Conservation (phyloP, 495 filamentous ascomycete genomes). For the Trichoderma gamsii region DNA sequence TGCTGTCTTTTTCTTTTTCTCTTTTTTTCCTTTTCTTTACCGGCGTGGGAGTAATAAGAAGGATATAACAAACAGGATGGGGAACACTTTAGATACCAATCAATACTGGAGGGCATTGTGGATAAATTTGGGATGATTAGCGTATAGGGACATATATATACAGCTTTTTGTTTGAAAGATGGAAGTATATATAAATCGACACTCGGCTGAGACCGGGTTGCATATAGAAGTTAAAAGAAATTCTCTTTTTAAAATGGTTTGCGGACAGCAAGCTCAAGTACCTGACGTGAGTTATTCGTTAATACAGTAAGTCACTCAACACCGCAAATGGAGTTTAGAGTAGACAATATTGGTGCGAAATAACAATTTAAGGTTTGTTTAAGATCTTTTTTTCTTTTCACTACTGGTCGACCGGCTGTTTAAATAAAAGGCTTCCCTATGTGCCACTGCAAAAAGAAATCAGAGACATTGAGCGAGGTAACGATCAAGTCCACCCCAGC, state of each 20-base stretch:
- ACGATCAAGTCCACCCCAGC: slow-evolving; percentile 51
- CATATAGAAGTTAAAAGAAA: background rate
- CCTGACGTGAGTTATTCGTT: background rate
- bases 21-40: background rate
- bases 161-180: slow-evolving; percentile 2
- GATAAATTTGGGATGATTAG: slow-evolving; percentile 4
- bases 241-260: background rate
- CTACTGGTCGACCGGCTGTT: background rate
- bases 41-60: slow-evolving; percentile 9
- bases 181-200: background rate
- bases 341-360: background rate
- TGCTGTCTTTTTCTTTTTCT: background rate
- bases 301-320: too few species aligned
- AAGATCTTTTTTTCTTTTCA: background rate
- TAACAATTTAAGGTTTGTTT: background rate
- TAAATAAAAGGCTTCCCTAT: background rate
- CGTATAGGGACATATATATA: background rate
- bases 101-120: slow-evolving; percentile 5
- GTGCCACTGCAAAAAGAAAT: background rate
- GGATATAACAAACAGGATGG: background rate
- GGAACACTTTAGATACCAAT: slow-evolving; percentile 10
- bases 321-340: background rate
- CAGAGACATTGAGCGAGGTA: slow-evolving; percentile 33
- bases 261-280: background rate
- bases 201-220: background rate